Conservation (phyloP, 2,329 filamentous ascomycete species). For the Dissoconium aciculare region DNA sequence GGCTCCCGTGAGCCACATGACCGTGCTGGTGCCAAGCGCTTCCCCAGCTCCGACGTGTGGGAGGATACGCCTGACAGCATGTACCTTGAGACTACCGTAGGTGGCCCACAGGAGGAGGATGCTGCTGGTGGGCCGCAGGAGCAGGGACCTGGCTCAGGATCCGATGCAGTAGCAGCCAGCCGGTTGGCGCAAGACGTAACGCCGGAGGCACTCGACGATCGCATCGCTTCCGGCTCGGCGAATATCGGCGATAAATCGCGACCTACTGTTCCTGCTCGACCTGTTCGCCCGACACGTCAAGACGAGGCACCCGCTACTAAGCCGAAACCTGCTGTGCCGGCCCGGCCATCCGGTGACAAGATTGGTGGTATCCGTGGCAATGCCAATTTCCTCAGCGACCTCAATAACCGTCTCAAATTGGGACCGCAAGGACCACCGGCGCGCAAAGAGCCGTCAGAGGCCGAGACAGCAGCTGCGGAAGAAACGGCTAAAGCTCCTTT, state of each 20-base stretch:
- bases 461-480: constrained; percentile 30
- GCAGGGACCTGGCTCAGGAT: too few species aligned
- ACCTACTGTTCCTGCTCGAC: constrained; percentile 47
- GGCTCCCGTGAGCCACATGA: constrained; percentile 34
- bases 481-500: constrained; percentile 64
- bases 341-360: constrained; percentile 64
- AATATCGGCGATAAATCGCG: constrained; percentile 44
- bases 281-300: constrained; percentile 34
- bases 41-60: constrained; percentile 88
- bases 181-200: constrained; percentile 20
- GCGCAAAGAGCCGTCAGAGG: constrained; percentile 52
- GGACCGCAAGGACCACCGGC: constrained; percentile 55
- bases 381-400: constrained; percentile 72
- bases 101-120: constrained; percentile 22
- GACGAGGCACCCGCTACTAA: constrained; percentile 36
- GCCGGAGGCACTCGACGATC: constrained; percentile 23
- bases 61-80: constrained; percentile 81
- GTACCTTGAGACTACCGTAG: constrained; percentile 61
- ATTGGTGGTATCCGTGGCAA: constrained; percentile 72
- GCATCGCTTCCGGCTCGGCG: constrained; percentile 38
- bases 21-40: constrained; percentile 49
- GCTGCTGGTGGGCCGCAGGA: constrained; percentile 17
- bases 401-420: constrained; percentile 76
- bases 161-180: constrained; percentile 17
- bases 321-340: constrained; percentile 70